phyloP scores from a whole-genome alignment of 176 grass and related monocot species.

The Oryza punctata region DNA sequence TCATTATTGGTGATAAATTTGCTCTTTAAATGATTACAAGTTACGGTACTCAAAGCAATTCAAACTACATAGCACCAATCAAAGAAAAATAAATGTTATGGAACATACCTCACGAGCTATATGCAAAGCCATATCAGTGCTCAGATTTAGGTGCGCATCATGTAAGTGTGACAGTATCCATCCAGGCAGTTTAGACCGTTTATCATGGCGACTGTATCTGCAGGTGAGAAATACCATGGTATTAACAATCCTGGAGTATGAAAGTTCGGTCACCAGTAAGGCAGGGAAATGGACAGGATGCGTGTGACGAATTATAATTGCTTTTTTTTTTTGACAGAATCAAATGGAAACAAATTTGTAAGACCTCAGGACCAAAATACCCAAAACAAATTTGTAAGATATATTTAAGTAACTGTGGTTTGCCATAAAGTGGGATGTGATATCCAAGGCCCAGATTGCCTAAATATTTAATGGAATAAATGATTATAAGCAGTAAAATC shows the following conservation, averaged over 20 bases:
- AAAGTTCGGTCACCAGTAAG: background rate
- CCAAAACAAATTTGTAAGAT: background rate
- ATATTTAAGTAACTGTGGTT: background rate
- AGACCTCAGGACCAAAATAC: background rate
- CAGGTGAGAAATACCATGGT: background rate
- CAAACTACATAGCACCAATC: background rate
- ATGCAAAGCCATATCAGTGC: conserved; percentile 96
- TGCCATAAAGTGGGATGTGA: background rate
- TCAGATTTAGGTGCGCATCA: conserved; percentile 88
- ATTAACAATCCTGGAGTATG: conserved; percentile 1
- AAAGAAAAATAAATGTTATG: conserved; percentile 11
- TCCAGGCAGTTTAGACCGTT: conserved; percentile 90
- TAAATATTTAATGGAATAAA: background rate
- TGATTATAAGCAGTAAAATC: background rate
- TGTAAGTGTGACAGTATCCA: conserved; percentile 96
- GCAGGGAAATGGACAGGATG: background rate
- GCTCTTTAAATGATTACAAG: background rate
- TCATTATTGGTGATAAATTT: background rate
- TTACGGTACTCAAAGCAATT: background rate
- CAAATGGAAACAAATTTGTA: background rate
- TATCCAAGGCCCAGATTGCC: no score
- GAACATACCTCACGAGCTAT: conserved; percentile 85
- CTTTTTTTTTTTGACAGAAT: background rate
- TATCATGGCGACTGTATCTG: conserved; percentile 91
- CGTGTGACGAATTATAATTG: background rate